Base-by-base conservation (phyloP, 2,329 filamentous ascomycete species). In the Venturia oleaginea region DNA sequence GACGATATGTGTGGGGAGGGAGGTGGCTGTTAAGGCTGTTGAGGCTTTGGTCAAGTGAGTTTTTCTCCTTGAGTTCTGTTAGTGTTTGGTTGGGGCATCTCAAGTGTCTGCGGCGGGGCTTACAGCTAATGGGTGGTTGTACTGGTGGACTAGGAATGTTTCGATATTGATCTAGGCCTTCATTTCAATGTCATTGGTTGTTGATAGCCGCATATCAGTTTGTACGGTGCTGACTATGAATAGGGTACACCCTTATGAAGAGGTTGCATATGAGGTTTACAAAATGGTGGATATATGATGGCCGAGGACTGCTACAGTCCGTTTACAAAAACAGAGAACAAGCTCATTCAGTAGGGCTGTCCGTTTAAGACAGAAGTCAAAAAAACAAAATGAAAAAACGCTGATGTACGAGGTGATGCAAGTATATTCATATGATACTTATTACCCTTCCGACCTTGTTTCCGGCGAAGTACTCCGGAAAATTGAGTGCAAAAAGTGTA, bases 11-110 rank as follows among this genome's bases (percentile, higher is more conserved):
- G 68, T 84, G 0, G 85, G 86, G 0, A 80, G 82, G 69, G 83
- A 87, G 10, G 78, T 83, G 22, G 78, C 79, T 0, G 78, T 76
- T 66, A 79, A 78, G 46, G 87, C 82, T 1, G 86, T 90, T 0
- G 80, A 79, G 37, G 87, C 85, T 4, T 71, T 91, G 74, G 90
- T 88, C 73, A 78, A 76, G 87, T 88, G 68, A 70, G 83, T 79
- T 65, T 46, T 61, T 43, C 60, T 60, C 54, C 64, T 24, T 54
- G 34, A 8, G 42, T 64, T 37, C 5, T 30, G 22, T n/a, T 38
- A 10, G 2, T 37, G 11, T 2, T 30, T 15, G 27, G 5, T 4
- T 37, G 40, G 40, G 40, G 6, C 5, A 19, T 43, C 40, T n/a
- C n/a, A n/a, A n/a, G n/a, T n/a, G n/a, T n/a, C n/a, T n/a, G n/a